Conservation (phyloP, 2,329 filamentous ascomycete genomes). For the Cladophialophora exuberans region DNA sequence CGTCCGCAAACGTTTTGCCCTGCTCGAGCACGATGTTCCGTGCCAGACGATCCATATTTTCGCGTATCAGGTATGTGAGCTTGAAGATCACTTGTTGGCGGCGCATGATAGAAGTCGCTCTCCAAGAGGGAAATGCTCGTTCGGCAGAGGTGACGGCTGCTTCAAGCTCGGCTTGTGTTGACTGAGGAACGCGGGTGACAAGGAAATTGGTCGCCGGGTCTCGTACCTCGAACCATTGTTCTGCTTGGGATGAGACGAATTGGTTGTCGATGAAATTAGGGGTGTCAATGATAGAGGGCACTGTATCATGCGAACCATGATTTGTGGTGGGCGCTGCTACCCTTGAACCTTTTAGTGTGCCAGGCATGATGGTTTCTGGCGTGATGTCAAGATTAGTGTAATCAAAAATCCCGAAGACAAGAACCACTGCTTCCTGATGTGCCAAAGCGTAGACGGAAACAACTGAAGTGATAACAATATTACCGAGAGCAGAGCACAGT, state of each 20-base stretch:
- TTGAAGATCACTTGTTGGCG: conserved; percentile 70
- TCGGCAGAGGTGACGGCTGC: conserved; percentile 65
- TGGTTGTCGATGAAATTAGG: conserved; percentile 68
- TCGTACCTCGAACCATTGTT: conserved; percentile 66
- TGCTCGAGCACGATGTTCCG: conserved; percentile 69
- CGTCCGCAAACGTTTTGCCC: conserved; percentile 70
- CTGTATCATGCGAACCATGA: conserved; percentile 61
- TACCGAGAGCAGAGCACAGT: background rate
- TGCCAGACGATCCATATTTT: conserved; percentile 67
- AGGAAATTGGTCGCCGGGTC: conserved; percentile 70
- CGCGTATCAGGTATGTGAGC: conserved; percentile 64
- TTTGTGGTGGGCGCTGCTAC: conserved; percentile 26
- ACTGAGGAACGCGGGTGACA: conserved; percentile 67
- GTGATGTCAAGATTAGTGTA: background rate
- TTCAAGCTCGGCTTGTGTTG: conserved; percentile 64
- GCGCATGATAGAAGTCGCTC: conserved; percentile 61
- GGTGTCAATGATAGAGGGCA: conserved; percentile 60
- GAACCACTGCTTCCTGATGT: background rate
- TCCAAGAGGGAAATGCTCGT: conserved; percentile 66
- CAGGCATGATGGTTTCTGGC: background rate
- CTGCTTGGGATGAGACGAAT: conserved; percentile 62
- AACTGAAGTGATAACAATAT: background rate
- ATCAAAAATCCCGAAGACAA: background rate
- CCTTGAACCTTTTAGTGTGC: background rate
- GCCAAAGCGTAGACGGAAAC: background rate